Percentiles rank a stretch among this genome's conserved stretches.
These are phyloP conservation scores for Annulohypoxylon stygium DNA, from an alignment of 495 filamentous ascomycete genomes.

Conservation along the genomic window DNA sequence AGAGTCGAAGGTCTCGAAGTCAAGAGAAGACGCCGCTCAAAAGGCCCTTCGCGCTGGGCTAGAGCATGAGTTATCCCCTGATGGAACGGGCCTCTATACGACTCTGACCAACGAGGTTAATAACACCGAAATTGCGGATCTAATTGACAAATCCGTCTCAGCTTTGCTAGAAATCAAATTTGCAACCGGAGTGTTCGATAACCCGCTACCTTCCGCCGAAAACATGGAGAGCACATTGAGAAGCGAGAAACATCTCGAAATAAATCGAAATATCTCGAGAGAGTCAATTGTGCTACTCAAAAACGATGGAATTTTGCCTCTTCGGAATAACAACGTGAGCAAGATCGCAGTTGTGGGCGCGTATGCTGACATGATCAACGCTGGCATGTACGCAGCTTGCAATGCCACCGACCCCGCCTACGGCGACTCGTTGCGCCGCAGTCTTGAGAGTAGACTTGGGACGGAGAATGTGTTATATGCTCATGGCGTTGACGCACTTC, in stretches of 20 bases:
- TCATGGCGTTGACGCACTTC: conserved; percentile 26
- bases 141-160: conserved; percentile 27
- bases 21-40: conserved; percentile 31
- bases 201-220: conserved; percentile 23
- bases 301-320: conserved; percentile 29
- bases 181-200: conserved; percentile 32
- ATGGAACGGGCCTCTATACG: conserved; percentile 28
- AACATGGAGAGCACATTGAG: conserved; percentile 24
- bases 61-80: conserved; percentile 34
- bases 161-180: conserved; percentile 37
- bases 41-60: conserved; percentile 30
- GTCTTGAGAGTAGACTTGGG: conserved; percentile 18
- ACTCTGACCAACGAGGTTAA: conserved; percentile 28
- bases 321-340: conserved; percentile 14
- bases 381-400: conserved; percentile 35
- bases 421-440: conserved; percentile 27
- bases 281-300: conserved; percentile 37
- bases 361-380: conserved; percentile 34
- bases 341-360: conserved; percentile 37
- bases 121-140: conserved; percentile 15
- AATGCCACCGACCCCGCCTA: conserved; percentile 30
- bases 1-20: conserved; percentile 23
- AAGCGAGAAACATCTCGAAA: conserved; percentile 21
- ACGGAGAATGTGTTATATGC: conserved; percentile 32
- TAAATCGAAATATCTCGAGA: conserved; percentile 35